phyloP scores from a whole-genome alignment of 129 eudicot species.

The Chrysanthemum makinoi region DNA sequence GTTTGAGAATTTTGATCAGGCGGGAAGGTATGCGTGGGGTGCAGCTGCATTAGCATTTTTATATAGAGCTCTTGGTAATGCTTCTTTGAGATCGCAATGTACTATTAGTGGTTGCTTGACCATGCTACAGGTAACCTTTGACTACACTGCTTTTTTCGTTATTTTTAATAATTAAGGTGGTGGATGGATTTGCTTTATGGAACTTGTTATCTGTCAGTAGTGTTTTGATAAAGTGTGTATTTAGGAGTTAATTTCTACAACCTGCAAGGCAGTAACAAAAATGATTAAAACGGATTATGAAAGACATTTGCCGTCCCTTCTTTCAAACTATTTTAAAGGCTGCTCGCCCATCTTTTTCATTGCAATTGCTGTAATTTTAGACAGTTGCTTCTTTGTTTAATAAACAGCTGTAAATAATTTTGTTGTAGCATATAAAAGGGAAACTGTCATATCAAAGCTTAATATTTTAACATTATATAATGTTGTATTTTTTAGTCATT shows the following conservation, averaged over 20 bases:
- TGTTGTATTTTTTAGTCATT: not conserved
- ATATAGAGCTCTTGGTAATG: constrained; percentile 96
- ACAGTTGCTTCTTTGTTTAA: too few relatives aligned
- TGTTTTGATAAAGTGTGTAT: not conserved
- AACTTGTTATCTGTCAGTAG: not conserved
- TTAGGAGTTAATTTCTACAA: not conserved
- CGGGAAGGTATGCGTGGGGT: constrained; percentile 98
- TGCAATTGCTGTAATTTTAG: not conserved
- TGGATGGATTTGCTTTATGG: not conserved
- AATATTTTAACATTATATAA: too few relatives aligned
- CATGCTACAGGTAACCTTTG: constrained; percentile 60
- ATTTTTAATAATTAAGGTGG: not conserved
- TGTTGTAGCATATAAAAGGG: not conserved
- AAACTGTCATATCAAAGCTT: not conserved
- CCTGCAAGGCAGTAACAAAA: not conserved
- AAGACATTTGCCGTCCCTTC: not conserved
- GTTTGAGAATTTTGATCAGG: constrained; percentile 74
- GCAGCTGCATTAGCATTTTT: constrained; percentile 88
- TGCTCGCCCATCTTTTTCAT: not conserved
- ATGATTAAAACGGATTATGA: not conserved
- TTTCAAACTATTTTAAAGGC: not conserved
- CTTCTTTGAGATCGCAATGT: constrained; percentile 87
- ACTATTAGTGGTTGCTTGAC: constrained; percentile 96
- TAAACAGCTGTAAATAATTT: not conserved
- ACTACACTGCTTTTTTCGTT: not conserved